Evolutionary conservation across 2,329 filamentous ascomycete genomes (phyloP).

Genomic region (Aspergillus amoenus): DNA sequence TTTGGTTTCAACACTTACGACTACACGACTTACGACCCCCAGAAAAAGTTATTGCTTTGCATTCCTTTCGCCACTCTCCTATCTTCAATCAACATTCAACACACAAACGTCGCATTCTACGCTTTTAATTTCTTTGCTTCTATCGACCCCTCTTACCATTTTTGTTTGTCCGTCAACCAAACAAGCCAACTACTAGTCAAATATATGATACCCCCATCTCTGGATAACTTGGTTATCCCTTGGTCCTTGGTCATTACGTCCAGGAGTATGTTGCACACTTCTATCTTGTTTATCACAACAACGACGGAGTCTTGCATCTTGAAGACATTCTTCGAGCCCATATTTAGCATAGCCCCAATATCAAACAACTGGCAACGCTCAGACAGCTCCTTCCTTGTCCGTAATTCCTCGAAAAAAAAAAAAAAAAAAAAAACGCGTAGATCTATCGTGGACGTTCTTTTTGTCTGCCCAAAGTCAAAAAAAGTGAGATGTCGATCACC

Average conservation of each 20-base stretch:
- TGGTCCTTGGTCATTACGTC: background rate
- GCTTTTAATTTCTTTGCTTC: conserved; percentile 10
- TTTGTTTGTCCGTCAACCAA: background rate
- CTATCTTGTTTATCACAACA: background rate
- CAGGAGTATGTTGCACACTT: background rate
- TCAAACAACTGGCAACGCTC: background rate
- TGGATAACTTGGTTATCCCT: background rate
- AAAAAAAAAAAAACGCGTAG: too few species aligned
- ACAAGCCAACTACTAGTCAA: background rate
- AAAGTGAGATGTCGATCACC: background rate
- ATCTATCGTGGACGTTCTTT: background rate
- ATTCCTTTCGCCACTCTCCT: background rate
- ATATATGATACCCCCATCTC: conserved; percentile 6
- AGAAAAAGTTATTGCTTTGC: conserved; percentile 27
- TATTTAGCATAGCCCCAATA: background rate
- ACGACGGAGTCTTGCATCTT: conserved; percentile 1
- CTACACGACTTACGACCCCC: conserved; percentile 22
- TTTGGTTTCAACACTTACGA: conserved; percentile 16
- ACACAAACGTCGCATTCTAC: background rate
- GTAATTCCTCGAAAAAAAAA: background rate
- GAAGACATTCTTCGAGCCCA: background rate
- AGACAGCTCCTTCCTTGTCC: background rate
- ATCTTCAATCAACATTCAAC: background rate
- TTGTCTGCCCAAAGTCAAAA: background rate
- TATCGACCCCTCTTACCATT: background rate